Evolutionary conservation across 2,329 filamentous ascomycete genomes (phyloP).

Genomic region (Aspergillus tanneri): DNA sequence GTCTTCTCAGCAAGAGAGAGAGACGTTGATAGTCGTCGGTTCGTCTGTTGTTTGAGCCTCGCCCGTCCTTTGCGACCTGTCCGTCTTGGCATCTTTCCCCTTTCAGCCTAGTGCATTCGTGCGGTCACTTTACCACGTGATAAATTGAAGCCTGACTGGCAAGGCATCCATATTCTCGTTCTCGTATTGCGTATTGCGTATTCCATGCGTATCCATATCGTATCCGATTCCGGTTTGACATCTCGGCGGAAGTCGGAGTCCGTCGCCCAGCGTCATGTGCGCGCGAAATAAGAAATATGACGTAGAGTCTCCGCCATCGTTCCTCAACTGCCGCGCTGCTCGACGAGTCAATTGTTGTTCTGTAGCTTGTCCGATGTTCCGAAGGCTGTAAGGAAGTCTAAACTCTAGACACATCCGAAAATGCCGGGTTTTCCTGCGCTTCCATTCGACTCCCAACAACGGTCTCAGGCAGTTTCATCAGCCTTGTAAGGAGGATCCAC

Average conservation of each 20-base stretch:
- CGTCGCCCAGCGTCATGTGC: conserved; percentile 8
- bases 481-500: neutral
- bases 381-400: neutral
- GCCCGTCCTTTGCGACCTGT: conserved; percentile 22
- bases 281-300: no score
- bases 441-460: neutral
- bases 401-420: neutral
- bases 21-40: conserved; percentile 2
- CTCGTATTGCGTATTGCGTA: neutral
- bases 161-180: neutral
- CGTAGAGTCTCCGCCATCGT: no score
- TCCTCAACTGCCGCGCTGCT: no score
- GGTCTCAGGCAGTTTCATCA: neutral
- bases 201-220: neutral
- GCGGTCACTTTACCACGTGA: neutral
- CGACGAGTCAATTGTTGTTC: no score
- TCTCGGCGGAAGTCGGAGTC: conserved; percentile 1
- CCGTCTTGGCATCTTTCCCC: conserved; percentile 14
- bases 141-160: neutral
- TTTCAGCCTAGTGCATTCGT: conserved; percentile 12
- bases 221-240: neutral
- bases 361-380: no score
- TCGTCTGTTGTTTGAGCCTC: conserved; percentile 19
- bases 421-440: neutral
- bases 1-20: conserved; percentile 10